Conservation (phyloP, 352 stramenopile genomes). For the Phytopythium cucurbitacearum region DNA sequence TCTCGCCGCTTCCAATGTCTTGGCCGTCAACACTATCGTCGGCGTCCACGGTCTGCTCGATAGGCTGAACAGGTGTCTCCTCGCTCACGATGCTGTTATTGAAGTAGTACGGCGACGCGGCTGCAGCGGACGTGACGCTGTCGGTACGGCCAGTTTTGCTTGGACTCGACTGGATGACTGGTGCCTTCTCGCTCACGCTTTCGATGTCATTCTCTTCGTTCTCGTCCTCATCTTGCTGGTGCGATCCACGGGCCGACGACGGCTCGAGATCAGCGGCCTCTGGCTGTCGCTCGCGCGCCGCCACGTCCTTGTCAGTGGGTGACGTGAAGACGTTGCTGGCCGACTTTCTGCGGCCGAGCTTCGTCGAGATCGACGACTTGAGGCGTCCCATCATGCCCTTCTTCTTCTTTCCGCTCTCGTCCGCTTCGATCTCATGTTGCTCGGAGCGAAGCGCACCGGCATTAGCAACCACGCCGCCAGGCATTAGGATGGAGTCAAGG, state of each 20-base stretch:
- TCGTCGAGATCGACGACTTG: constrained; percentile 59
- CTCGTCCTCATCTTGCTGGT: constrained; percentile 15
- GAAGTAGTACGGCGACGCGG: constrained; percentile 1
- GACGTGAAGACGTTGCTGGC: constrained; percentile 11
- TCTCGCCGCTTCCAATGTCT: not conserved
- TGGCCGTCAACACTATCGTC: not conserved
- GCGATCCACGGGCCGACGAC: not conserved
- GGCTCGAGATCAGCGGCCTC: not conserved
- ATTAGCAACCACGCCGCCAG: too few relatives aligned
- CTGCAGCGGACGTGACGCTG: constrained; percentile 1
- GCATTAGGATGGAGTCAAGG: too few relatives aligned
- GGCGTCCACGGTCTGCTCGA: not conserved
- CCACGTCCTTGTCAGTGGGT: constrained; percentile 29
- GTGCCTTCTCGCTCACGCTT: constrained; percentile 1
- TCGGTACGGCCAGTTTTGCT: not conserved
- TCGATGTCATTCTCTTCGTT: constrained; percentile 10
- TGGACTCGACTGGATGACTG: not conserved
- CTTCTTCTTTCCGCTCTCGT: constrained; percentile 30
- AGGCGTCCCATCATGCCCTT: constrained; percentile 62
- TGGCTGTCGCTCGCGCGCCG: constrained; percentile 14
- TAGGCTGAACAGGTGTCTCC: not conserved
- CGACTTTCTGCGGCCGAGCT: constrained; percentile 42
- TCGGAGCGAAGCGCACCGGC: not conserved
- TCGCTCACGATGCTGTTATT: not conserved
- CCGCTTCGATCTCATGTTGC: not conserved